Evolutionary conservation across 768 basidiomycete genomes (phyloP), one percentile per base, ranked within the genome.

Genomic region (Boletus patriciae): DNA sequence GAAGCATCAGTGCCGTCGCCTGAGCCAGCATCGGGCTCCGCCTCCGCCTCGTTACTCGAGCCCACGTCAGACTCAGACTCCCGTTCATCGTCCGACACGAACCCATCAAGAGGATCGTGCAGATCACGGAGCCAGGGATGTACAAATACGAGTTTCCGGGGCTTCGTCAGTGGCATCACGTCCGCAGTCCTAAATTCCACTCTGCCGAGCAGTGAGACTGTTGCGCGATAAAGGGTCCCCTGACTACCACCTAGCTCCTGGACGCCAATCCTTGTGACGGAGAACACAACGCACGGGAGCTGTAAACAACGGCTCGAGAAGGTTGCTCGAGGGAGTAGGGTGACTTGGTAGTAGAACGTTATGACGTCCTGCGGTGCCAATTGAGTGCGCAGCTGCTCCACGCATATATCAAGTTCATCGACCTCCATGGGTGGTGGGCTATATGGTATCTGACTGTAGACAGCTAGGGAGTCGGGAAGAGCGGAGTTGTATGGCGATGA

Each of bases 41-140:
- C 25, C 25, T 25, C 25, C 25, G 25, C 25, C 25, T 25, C 25
- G 25, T 25, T 25, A 25, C 25, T 25, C 25, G 27, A 29, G 27
- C 27, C 27, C 27, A 8, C 27, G 6, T 29, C 27, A 29, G 27
- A 1, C 6, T 7, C 27, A 29, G 27, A 1, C 27, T 29, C 27
- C 27, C 27, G 27, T 8, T 8, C 27, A 1, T 29, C 27, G 6
- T 29, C 27, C 9, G 9, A 31, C 6, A 13, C 19, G 12, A 33
- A 43, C 2, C 15, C 38, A 27, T 49, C 53, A 7, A n/a, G 23
- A 3, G 15, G 40, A 21, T 37, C 44, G 1, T 37, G 1, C 13
- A 62, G 44, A 44, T 56, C 56, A 16, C 16, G 52, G 33, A 61
- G 13, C 59, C 59, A 60, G 25, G 25, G 25, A 25, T 25, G 25